Evolutionary conservation across 495 filamentous ascomycete genomes (phyloP), one percentile per base, ranked within the genome.

Genomic region (Symbiotaphrina buchneri): DNA sequence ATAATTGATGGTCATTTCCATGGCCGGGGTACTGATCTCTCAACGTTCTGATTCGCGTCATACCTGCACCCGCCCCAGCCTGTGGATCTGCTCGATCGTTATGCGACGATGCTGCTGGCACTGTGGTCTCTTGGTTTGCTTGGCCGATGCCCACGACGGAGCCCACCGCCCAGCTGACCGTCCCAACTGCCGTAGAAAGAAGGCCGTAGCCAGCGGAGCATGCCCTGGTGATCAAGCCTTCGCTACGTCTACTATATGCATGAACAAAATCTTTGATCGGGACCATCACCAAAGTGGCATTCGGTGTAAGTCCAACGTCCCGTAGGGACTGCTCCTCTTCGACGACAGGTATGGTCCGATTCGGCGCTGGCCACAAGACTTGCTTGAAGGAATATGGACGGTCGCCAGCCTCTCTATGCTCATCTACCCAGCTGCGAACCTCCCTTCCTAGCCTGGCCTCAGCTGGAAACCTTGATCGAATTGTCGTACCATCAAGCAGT

Each of bases 351-450:
- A 95, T 63, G 5, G 63, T 65, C 30, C 62, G 68, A 43, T 71
- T 87, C 2, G 80, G 81, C 8, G 65, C 51, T 1, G 85, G 87
- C 0, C 78, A 69, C 1, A 87, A 56, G 19, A 94, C 71, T 21
- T 85, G 68, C 42, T 83, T 82, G 51, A 95, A 81, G 19, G 65
- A 74, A 47, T 82, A 95, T 2, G 76, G 73, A 19, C 46, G 38
- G 27, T 55, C 50, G 50, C 64, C 54, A 22, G 56, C 52, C 17
- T 31, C 46, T 42, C 55, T 45, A 22, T 59, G 46, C 21, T 47
- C 38, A 32, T 87, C 78, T 7, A 95, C 57, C 79, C 80, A 94
- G 3, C 58, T 40, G 3, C 85, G 63, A 2, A 95, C 76, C 23
- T 77, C 65, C 4, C 42, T 52, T 7, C 53, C 46, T n/a, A 94